phyloP scores from a whole-genome alignment of 208 protist genomes.

The Leptomonas seymouri region DNA sequence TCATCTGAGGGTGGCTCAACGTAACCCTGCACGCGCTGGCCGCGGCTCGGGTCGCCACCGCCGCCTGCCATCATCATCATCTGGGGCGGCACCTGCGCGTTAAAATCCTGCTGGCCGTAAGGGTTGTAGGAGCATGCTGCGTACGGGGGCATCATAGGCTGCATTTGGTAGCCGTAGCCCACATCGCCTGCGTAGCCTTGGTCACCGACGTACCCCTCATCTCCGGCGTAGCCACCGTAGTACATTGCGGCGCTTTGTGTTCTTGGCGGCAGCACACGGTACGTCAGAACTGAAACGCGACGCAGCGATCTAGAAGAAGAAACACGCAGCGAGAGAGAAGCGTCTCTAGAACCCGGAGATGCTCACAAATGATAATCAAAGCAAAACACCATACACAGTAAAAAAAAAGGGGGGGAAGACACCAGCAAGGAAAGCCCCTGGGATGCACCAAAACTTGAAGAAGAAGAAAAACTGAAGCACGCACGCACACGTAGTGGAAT shows the following conservation, averaged over 20 bases:
- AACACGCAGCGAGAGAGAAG: neutral
- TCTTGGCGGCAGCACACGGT: no score
- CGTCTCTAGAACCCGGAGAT: neutral
- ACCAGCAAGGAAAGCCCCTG: neutral
- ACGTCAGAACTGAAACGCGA: no score
- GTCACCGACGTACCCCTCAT: conserved; percentile 21
- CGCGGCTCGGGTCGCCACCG: neutral
- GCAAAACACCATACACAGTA: neutral
- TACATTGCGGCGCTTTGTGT: conserved; percentile 16
- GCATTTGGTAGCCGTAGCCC: conserved; percentile 18
- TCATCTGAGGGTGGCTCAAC: neutral
- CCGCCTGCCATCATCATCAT: conserved; percentile 13
- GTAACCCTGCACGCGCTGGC: conserved; percentile 16
- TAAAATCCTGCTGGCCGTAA: conserved; percentile 14
- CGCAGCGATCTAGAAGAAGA: neutral
- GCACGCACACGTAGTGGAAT: no score
- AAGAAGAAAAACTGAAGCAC: no score
- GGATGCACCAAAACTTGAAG: no score
- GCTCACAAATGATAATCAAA: neutral
- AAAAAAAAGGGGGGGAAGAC: neutral
- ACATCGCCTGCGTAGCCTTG: conserved; percentile 18
- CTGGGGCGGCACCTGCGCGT: conserved; percentile 27
- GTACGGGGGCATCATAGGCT: conserved; percentile 21
- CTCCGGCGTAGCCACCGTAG: conserved; percentile 27
- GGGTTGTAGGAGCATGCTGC: conserved; percentile 17